Conservation (phyloP, 225 moss, liverwort and hornwort genomes). For the Pleurozium schreberi region DNA sequence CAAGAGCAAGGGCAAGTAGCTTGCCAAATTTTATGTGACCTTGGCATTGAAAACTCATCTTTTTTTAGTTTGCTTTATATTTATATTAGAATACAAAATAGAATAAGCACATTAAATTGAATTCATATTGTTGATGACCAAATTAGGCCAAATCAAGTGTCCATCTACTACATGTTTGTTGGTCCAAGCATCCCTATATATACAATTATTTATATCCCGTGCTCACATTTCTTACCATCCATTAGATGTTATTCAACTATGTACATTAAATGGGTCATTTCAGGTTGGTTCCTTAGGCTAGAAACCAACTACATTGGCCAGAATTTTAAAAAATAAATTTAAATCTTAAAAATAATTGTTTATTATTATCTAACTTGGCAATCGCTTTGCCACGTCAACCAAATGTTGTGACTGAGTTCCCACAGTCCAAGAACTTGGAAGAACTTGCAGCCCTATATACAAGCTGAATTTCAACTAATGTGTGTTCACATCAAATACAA, state of each 20-base stretch:
- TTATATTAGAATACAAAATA: neutral
- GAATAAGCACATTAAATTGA: neutral
- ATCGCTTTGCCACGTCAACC: too few species aligned
- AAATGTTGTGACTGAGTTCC: too few species aligned
- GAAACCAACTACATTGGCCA: too few species aligned
- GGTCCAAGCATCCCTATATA: neutral
- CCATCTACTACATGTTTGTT: neutral
- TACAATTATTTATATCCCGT: neutral
- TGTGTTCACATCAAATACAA: neutral
- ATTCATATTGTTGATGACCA: neutral
- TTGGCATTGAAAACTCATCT: neutral
- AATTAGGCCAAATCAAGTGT: accelerated
- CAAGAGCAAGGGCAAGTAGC: neutral
- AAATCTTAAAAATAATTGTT: too few species aligned
- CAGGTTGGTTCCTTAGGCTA: too few species aligned
- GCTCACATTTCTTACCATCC: neutral
- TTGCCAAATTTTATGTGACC: neutral
- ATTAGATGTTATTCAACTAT: too few species aligned
- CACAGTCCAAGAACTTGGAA: too few species aligned
- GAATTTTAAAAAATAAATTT: too few species aligned
- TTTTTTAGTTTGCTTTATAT: neutral
- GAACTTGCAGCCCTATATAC: too few species aligned
- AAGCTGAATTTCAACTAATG: too few species aligned
- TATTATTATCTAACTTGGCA: too few species aligned
- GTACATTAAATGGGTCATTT: too few species aligned